phyloP scores from a whole-genome alignment of 306 rosid species.

The Lathyrus tuberosus region DNA sequence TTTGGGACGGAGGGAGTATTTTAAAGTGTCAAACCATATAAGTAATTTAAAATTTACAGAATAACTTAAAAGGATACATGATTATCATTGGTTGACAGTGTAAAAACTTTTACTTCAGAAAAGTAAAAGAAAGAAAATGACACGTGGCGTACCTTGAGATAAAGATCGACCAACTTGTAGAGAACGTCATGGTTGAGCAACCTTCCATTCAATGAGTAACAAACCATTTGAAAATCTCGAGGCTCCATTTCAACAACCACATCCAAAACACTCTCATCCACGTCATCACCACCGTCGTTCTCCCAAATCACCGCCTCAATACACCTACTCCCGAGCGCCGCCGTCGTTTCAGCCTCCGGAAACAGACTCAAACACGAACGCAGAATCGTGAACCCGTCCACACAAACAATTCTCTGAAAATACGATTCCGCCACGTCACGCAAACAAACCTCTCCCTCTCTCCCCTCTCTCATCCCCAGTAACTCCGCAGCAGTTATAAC shows the following conservation, averaged over 20 bases:
- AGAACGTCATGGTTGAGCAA: slow-evolving; percentile 64
- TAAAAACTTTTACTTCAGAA: no score
- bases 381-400: slow-evolving; percentile 60
- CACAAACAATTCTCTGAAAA: slow-evolving; percentile 53
- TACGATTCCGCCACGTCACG: slow-evolving; percentile 53
- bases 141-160: slow-evolving; percentile 56
- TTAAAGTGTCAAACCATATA: no score
- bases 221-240: slow-evolving; percentile 61
- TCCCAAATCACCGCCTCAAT: slow-evolving; percentile 59
- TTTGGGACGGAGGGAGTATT: no score
- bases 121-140: background rate
- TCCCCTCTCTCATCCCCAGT: slow-evolving; percentile 68
- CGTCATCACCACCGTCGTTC: slow-evolving; percentile 7
- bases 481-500: slow-evolving; percentile 79
- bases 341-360: slow-evolving; percentile 85
- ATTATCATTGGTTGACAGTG: no score
- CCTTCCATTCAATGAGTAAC: slow-evolving; percentile 52
- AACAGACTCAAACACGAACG: slow-evolving; percentile 72
- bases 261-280: slow-evolving; percentile 39
- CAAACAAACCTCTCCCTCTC: slow-evolving; percentile 54
- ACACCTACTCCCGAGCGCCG: slow-evolving; percentile 67
- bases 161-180: slow-evolving; percentile 63
- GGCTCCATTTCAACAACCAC: slow-evolving; percentile 50
- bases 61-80: no score
- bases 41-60: no score